These are phyloP conservation scores for Kwoniella shivajii DNA, from an alignment of 1,284 basidiomycete species.

Conservation along the genomic window DNA sequence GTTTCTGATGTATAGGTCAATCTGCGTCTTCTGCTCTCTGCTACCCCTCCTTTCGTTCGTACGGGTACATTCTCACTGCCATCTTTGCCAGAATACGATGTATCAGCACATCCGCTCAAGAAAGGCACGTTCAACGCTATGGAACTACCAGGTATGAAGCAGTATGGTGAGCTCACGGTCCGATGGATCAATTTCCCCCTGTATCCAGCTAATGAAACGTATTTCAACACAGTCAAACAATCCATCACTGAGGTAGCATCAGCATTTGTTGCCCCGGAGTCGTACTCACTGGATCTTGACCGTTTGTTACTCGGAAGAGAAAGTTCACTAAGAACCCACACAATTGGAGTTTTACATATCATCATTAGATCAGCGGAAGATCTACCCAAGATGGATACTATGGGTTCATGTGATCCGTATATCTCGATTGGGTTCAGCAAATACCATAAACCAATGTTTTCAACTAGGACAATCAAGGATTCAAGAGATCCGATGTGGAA, in stretches of 20 bases:
- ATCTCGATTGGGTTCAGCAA: slow-evolving; percentile 47
- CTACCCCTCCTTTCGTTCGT: slow-evolving; percentile 52
- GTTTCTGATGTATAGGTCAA: slow-evolving; percentile 31
- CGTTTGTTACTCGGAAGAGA: slow-evolving; percentile 50
- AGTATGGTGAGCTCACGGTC: slow-evolving; percentile 35
- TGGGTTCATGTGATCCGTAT: slow-evolving; percentile 54
- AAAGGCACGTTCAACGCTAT: slow-evolving; percentile 52
- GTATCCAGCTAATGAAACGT: too few relatives aligned
- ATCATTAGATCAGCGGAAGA: slow-evolving; percentile 44
- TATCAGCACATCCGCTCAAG: slow-evolving; percentile 51
- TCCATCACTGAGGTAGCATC: slow-evolving; percentile 50
- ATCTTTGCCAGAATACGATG: slow-evolving; percentile 52
- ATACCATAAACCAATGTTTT: slow-evolving; percentile 52
- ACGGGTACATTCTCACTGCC: slow-evolving; percentile 50
- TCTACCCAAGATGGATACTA: slow-evolving; percentile 47
- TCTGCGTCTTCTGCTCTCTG: slow-evolving; percentile 48
- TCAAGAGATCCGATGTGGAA: slow-evolving; percentile 51
- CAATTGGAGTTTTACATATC: slow-evolving; percentile 52
- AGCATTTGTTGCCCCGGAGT: slow-evolving; percentile 49
- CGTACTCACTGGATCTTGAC: slow-evolving; percentile 53
- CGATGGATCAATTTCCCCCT: background rate
- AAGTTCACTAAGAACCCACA: slow-evolving; percentile 36
- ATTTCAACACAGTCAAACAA: slow-evolving; percentile 29
- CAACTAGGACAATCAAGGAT: slow-evolving; percentile 50
- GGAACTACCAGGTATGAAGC: slow-evolving; percentile 50